Percentiles rank a stretch among this genome's conserved stretches.
These are phyloP conservation scores for Debaryomycetaceae sp. DNA, from an alignment of 1,139 yeast species.

Conservation along the genomic window DNA sequence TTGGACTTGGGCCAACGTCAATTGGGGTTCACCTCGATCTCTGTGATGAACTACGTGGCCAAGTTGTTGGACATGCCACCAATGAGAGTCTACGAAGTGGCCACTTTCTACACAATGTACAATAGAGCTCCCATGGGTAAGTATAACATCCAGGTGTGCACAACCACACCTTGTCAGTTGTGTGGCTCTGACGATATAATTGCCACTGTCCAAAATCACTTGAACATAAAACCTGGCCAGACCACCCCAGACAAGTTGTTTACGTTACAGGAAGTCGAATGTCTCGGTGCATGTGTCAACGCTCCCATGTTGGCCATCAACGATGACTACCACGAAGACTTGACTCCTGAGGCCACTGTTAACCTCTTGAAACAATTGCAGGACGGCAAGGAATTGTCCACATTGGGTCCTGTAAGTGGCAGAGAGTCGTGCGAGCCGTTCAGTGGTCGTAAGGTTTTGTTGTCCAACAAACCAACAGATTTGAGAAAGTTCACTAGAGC, in stretches of 20 bases:
- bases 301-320: slow-evolving; percentile 87
- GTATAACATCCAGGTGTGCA: slow-evolving; percentile 80
- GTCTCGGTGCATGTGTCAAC: slow-evolving; percentile 90
- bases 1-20: slow-evolving; percentile 88
- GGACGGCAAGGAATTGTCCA: slow-evolving; percentile 55
- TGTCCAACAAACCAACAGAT: slow-evolving; percentile 61
- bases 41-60: slow-evolving; percentile 93
- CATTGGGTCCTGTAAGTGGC: slow-evolving; percentile 67
- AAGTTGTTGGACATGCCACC: slow-evolving; percentile 86
- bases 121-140: slow-evolving; percentile 87
- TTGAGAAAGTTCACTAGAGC: slow-evolving; percentile 49
- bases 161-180: slow-evolving; percentile 87
- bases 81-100: slow-evolving; percentile 93
- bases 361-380: slow-evolving; percentile 62
- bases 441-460: slow-evolving; percentile 65
- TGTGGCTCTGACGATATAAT: slow-evolving; percentile 79
- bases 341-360: slow-evolving; percentile 65
- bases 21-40: slow-evolving; percentile 79
- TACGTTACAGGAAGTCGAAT: slow-evolving; percentile 85
- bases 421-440: slow-evolving; percentile 76
- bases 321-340: slow-evolving; percentile 82
- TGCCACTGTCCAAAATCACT: slow-evolving; percentile 61
- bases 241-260: slow-evolving; percentile 74
- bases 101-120: slow-evolving; percentile 91
- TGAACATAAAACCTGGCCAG: slow-evolving; percentile 72